Evolutionary conservation across 83 land plant genomes (phyloP).

Genomic region (Diphasiastrum complanatum): DNA sequence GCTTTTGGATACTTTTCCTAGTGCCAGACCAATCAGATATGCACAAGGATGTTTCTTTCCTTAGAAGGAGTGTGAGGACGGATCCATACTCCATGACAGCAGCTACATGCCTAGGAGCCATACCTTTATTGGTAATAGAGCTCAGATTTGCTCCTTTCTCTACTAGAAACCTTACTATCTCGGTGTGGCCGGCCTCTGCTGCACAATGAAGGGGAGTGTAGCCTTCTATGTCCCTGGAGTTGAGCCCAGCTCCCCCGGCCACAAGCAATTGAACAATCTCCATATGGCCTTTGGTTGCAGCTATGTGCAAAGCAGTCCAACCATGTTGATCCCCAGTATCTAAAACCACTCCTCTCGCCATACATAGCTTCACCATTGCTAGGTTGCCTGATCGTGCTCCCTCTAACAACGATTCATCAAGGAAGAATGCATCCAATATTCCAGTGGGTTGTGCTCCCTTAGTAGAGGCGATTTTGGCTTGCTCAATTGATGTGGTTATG

Average conservation of each 20-base stretch:
- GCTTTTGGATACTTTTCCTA: too few relatives aligned
- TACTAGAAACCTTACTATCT: slow-evolving; percentile 35
- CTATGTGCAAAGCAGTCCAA: slow-evolving; percentile 55
- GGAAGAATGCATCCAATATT: slow-evolving; percentile 37
- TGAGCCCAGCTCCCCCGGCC: slow-evolving; percentile 36
- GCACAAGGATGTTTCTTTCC: too few relatives aligned
- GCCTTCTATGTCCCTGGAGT: slow-evolving; percentile 44
- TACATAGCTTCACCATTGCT: slow-evolving; percentile 19
- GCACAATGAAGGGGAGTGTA: slow-evolving; percentile 54
- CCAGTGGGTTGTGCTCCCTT: too few relatives aligned
- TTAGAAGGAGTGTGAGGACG: too few relatives aligned
- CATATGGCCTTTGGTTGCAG: slow-evolving; percentile 43
- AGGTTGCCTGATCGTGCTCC: slow-evolving; percentile 44
- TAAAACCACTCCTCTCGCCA: slow-evolving; percentile 37
- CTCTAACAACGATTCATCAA: slow-evolving; percentile 32
- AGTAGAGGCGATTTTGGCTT: too few relatives aligned
- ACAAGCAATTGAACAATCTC: slow-evolving; percentile 34
- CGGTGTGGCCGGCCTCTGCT: slow-evolving; percentile 45
- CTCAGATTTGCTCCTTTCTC: slow-evolving; percentile 38
- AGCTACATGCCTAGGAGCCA: slow-evolving; percentile 32
- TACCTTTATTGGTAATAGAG: slow-evolving; percentile 40
- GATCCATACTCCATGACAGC: too few relatives aligned
- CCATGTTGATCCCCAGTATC: slow-evolving; percentile 46
- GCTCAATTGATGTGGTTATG: too few relatives aligned
- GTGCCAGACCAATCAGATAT: too few relatives aligned